Base-by-base conservation (phyloP, 1,284 basidiomycete genomes). In the Xanthoconium separans region DNA sequence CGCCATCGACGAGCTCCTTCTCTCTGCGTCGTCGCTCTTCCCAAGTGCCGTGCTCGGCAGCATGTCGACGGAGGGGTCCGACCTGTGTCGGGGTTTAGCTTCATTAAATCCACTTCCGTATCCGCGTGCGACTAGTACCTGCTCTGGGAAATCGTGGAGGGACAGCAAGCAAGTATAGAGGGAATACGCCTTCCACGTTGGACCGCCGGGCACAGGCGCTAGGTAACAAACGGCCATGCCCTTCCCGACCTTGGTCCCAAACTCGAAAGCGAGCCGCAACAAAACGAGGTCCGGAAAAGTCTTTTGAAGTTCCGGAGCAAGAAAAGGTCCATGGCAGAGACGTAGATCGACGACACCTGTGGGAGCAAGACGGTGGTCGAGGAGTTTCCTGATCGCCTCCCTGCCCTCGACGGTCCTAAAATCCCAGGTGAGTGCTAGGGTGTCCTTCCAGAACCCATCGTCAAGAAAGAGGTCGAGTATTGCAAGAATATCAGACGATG, bases 151-250 rank as follows among this genome's bases (percentile, higher is more conserved):
- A 22, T 70, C 81, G 42, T 78, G 70, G 42, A 84, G 70, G n/a
- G 71, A 73, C 37, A 81, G 77, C 33, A 84, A 70, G 53, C 75
- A 73, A 0, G 82, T 83, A 58, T 75, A 78, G 10, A 69, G n/a
- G 1, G 44, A 51, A 40, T 70, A 70, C 3, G 61, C 70, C 54
- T 68, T 73, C 66, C 70, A 69, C 3, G 39, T 53, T 3, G 43
- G 31, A 36, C 54, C 57, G 8, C 13, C 66, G 64, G 56, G 53
- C 0, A 47, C 6, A 0, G 66, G 66, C 0, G 41, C 66, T 0
- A 69, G 47, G 47, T 57, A 55, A 30, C 56, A 61, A 10, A 69
- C 53, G 0, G 43, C 65, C 0, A 54, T 58, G 13, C 67, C 65
- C 36, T 54, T 66, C 2, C 65, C 65, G 13, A 51, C 46, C 20